Evolutionary conservation across 2,329 filamentous ascomycete species (phyloP), one percentile per base, ranked within the genome.

Genomic region (Cylindrodendrum hubeiense): DNA sequence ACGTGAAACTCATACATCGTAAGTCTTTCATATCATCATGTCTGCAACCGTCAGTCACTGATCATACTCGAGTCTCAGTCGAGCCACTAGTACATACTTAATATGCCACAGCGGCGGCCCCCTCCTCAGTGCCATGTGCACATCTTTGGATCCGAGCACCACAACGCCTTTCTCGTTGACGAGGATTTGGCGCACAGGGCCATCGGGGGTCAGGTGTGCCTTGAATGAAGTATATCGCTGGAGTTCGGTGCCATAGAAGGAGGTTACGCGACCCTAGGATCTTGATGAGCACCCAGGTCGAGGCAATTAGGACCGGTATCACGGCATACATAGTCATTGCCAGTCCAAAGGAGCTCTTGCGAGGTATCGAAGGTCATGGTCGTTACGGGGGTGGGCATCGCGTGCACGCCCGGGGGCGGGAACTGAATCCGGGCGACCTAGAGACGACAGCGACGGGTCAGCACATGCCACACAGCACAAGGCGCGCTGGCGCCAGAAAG

Each of bases 1-100:
- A 94, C 2, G 94, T 97, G 77, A 97, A 98, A 78, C 92, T 95
- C 94, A 98, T 98, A 80, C 96, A 98, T 72, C 90, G 89, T 69
- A 99, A 83, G 76, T 98, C 93, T 68, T 87, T 89, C 91, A 98
- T 97, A 60, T 92, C 91, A 28, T 89, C 84, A 75, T 90, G 86
- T 69, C 91, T 93, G 17, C 30, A 37, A 19, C 19, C 4, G 47
- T 79, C 63, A 78, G 72, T 57, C 8, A 15, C 47, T 50, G 34
- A 28, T 28, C 22, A n/a, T 33, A 8, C 17, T 21, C 12, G 12
- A 13, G 7, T 37, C 9, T 33, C 24, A n/a, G 28, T 28, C 24
- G 9, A 28, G 8, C 26, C n/a, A n/a, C 33, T 50, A 26, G 12
- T 15, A 34, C 87, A 68, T 87, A 94, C 85, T 86, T 88, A 66